phyloP scores from a whole-genome alignment of 371 early-diverging fungal species.

The Rhizopus arrhizus region DNA sequence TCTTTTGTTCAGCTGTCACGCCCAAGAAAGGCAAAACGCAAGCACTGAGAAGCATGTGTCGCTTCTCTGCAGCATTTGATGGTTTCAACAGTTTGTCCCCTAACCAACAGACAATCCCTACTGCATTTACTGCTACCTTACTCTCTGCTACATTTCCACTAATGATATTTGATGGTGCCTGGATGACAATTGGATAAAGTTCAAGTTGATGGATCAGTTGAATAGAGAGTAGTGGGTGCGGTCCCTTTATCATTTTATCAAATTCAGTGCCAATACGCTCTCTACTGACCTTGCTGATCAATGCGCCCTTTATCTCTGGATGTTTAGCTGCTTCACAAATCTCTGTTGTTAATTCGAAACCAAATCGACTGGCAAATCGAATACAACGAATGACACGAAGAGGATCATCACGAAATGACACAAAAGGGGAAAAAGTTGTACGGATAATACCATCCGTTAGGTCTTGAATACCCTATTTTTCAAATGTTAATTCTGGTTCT shows the following conservation, averaged over 20 bases:
- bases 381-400: constrained; percentile 95
- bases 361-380: constrained; percentile 93
- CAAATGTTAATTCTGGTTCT: background rate
- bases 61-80: constrained; percentile 21
- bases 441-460: constrained; percentile 72
- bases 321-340: constrained; percentile 68
- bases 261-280: constrained; percentile 96
- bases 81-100: background rate
- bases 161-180: constrained; percentile 42
- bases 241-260: constrained; percentile 90
- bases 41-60: constrained; percentile 26
- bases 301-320: constrained; percentile 63
- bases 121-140: constrained; percentile 43
- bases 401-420: constrained; percentile 98
- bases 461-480: constrained; percentile 72
- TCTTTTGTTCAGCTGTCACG: constrained; percentile 38
- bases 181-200: constrained; percentile 62
- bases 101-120: constrained; percentile 54
- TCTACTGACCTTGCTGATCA: constrained; percentile 88
- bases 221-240: constrained; percentile 55
- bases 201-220: constrained; percentile 51
- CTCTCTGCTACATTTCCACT: constrained; percentile 37
- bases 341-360: constrained; percentile 77
- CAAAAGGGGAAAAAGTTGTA: constrained; percentile 92
- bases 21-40: constrained; percentile 51